Conservation (phyloP, 2,329 filamentous ascomycete species). For the Teratosphaeria epicoccoides region DNA sequence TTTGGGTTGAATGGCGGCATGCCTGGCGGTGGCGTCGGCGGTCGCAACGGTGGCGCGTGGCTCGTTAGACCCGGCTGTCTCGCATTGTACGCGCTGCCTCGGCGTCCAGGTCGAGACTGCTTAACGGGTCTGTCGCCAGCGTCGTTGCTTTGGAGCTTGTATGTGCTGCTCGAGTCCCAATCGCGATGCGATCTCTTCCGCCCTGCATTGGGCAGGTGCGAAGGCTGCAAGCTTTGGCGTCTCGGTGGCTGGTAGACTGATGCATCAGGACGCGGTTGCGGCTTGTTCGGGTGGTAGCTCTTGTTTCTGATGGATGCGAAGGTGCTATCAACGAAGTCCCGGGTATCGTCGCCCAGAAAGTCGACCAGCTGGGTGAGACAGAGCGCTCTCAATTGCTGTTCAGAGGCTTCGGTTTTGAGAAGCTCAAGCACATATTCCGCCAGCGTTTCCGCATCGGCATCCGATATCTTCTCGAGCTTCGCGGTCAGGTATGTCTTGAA, state of each 20-base stretch:
- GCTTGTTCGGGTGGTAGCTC: constrained; percentile 25
- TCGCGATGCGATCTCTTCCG: constrained; percentile 51
- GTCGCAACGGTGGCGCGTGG: constrained; percentile 10
- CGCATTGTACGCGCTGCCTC: constrained; percentile 19
- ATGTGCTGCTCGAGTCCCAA: constrained; percentile 37
- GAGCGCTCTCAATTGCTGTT: constrained; percentile 52
- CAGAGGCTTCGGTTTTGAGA: constrained; percentile 57
- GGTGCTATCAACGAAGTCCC: constrained; percentile 58
- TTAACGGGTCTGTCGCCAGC: constrained; percentile 43
- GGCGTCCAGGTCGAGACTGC: constrained; percentile 47
- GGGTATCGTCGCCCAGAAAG: constrained; percentile 58
- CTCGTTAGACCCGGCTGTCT: constrained; percentile 2
- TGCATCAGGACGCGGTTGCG: constrained; percentile 9
- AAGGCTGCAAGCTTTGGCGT: constrained; percentile 15
- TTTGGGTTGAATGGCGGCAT: constrained; percentile 47
- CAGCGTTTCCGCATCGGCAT: constrained; percentile 70
- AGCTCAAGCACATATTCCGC: constrained; percentile 77
- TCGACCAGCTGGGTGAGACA: constrained; percentile 64
- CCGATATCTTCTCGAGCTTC: constrained; percentile 62
- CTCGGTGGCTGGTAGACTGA: constrained; percentile 8
- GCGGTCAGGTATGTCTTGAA: constrained; percentile 71
- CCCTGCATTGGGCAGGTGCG: constrained; percentile 24
- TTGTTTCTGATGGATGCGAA: constrained; percentile 55
- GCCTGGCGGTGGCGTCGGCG: constrained; percentile 32
- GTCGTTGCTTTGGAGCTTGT: constrained; percentile 27